Evolutionary conservation across 2,329 filamentous ascomycete genomes (phyloP).

Genomic region (Penicillium sp.): DNA sequence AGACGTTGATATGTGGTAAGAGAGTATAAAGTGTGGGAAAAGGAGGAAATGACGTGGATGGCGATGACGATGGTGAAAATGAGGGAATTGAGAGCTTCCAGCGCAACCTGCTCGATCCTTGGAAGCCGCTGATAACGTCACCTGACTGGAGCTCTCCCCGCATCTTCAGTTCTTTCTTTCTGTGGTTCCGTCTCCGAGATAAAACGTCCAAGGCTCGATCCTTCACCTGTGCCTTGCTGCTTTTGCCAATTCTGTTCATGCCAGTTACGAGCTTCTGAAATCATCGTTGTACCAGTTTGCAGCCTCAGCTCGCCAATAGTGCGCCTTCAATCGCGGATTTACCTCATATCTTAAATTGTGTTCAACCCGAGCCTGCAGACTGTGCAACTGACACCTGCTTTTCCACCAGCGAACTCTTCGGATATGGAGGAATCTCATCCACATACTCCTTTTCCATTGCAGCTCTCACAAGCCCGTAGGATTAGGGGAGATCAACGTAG

Average conservation of each 20-base stretch:
- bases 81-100: not conserved
- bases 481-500: not conserved
- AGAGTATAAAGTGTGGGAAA: not conserved
- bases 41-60: not conserved
- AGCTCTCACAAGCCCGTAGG: not conserved
- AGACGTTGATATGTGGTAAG: not conserved
- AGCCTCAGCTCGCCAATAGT: not conserved
- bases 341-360: not conserved
- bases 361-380: slow-evolving; percentile 5
- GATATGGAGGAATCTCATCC: not conserved
- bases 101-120: not conserved
- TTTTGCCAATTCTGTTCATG: not conserved
- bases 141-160: slow-evolving; percentile 32
- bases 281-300: not conserved
- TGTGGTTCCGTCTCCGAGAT: not conserved
- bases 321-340: not conserved
- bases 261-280: not conserved
- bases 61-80: not conserved
- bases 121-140: slow-evolving; percentile 13
- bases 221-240: not conserved
- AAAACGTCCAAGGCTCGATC: not conserved
- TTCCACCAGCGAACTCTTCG: not conserved
- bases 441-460: not conserved
- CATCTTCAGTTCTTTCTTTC: slow-evolving; percentile 9
- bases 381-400: not conserved